Evolutionary conservation across 495 filamentous ascomycete genomes (phyloP).

Genomic region (Neurospora intermedia): DNA sequence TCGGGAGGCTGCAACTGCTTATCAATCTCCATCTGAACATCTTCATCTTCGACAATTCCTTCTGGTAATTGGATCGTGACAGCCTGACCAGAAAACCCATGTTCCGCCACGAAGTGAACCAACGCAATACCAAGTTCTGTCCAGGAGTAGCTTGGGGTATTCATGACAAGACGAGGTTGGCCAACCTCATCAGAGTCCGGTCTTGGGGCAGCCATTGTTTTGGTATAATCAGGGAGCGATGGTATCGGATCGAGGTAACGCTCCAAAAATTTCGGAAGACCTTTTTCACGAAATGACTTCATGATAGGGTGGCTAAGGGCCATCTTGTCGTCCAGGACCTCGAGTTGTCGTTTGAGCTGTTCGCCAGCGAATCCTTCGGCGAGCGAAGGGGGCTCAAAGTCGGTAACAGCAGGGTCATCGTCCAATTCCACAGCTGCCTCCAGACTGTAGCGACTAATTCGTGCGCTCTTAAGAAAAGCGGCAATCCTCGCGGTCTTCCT

Average conservation of each 20-base stretch:
- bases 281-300: slow-evolving; percentile 48
- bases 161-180: slow-evolving; percentile 39
- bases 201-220: slow-evolving; percentile 19
- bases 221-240: slow-evolving; percentile 53
- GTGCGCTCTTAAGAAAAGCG: slow-evolving; percentile 59
- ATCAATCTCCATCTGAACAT: slow-evolving; percentile 31
- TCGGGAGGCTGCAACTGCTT: slow-evolving; percentile 17
- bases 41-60: slow-evolving; percentile 16
- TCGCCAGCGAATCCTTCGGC: slow-evolving; percentile 79
- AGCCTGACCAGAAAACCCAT: slow-evolving; percentile 23
- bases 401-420: slow-evolving; percentile 58
- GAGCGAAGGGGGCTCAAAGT: slow-evolving; percentile 65
- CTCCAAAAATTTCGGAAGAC: slow-evolving; percentile 50
- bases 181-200: slow-evolving; percentile 35
- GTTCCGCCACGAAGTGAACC: slow-evolving; percentile 17
- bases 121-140: slow-evolving; percentile 31
- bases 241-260: slow-evolving; percentile 66
- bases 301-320: slow-evolving; percentile 59
- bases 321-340: slow-evolving; percentile 59
- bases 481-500: slow-evolving; percentile 70
- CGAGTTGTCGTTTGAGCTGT: slow-evolving; percentile 57
- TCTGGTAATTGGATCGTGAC: slow-evolving; percentile 28
- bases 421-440: slow-evolving; percentile 86
- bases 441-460: slow-evolving; percentile 75
- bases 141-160: slow-evolving; percentile 27